Evolutionary conservation across 805 yeast genomes (phyloP).

Genomic region (Barnettozyma wickerhamii): DNA sequence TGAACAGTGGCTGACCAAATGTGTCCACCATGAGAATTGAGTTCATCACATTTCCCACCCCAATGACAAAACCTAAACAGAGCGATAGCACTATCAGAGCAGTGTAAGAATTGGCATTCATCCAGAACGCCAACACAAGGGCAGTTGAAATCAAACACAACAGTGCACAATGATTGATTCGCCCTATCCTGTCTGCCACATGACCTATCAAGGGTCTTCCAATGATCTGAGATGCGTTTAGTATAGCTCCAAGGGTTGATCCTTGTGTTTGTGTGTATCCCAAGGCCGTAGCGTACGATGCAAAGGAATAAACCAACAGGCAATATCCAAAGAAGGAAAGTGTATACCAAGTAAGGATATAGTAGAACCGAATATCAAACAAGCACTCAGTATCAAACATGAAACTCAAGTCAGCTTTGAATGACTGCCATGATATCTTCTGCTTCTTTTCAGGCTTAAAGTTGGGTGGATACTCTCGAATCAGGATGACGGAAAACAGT

Average conservation of each 20-base stretch:
- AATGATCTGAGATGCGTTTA: slow-evolving; percentile 42
- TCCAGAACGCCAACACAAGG: slow-evolving; percentile 43
- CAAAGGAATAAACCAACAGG: slow-evolving; percentile 40
- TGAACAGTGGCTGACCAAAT: slow-evolving; percentile 31
- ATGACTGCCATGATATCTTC: slow-evolving; percentile 4
- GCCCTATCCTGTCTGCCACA: slow-evolving; percentile 40
- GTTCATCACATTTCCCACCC: slow-evolving; percentile 41
- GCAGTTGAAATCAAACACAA: slow-evolving; percentile 26
- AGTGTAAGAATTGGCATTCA: slow-evolving; percentile 34
- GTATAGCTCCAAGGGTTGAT: slow-evolving; percentile 39
- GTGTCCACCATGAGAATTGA: slow-evolving; percentile 38
- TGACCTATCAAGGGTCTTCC: slow-evolving; percentile 49
- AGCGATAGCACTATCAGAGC: slow-evolving; percentile 38
- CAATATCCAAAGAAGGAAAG: slow-evolving; percentile 37
- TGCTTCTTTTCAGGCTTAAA: slow-evolving; percentile 4
- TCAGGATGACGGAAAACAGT: slow-evolving; percentile 34
- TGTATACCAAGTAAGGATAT: slow-evolving; percentile 33
- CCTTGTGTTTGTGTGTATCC: slow-evolving; percentile 44
- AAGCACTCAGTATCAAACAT: slow-evolving; percentile 35
- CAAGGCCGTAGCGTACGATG: slow-evolving; percentile 41
- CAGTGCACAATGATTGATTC: slow-evolving; percentile 31
- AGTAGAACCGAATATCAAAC: slow-evolving; percentile 26
- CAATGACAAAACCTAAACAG: slow-evolving; percentile 39
- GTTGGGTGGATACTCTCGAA: slow-evolving; percentile 25
- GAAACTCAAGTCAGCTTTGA: slow-evolving; percentile 21